Evolutionary conservation across 768 basidiomycete genomes (phyloP).

Genomic region (Hygrocybe coccinea): DNA sequence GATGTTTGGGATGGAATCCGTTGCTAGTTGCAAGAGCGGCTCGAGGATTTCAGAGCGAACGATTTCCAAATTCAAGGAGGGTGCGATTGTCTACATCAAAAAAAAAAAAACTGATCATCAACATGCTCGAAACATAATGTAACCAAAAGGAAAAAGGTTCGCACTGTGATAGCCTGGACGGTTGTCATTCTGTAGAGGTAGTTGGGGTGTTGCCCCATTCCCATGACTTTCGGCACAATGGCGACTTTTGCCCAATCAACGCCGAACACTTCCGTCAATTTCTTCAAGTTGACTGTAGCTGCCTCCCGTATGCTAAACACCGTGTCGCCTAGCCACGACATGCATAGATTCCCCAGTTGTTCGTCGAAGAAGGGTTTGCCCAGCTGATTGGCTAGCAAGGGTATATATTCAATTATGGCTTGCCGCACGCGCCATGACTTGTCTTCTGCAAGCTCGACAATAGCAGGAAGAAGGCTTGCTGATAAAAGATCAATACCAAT

Average conservation of each 20-base stretch:
- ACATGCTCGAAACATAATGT: conserved; percentile 6
- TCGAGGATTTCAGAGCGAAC: conserved; percentile 80
- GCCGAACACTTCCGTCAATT: conserved; percentile 96
- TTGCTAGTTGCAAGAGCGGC: conserved; percentile 73
- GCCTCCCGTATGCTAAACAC: conserved; percentile 98
- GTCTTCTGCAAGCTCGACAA: conserved; percentile 96
- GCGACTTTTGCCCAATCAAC: conserved; percentile 93
- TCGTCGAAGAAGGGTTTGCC: conserved; percentile 98
- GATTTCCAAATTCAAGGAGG: conserved; percentile 80
- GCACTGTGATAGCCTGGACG: conserved; percentile 93
- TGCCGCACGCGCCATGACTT: conserved; percentile 99
- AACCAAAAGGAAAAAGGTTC: conserved; percentile 29
- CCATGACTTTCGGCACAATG: conserved; percentile 95
- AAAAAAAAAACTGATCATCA: conserved; percentile 5
- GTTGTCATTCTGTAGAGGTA: conserved; percentile 99
- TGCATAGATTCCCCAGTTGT: conserved; percentile 92
- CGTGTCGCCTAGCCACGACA: conserved; percentile 98
- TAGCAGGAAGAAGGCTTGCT: conserved; percentile 93
- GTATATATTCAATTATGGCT: conserved; percentile 99
- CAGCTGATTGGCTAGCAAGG: conserved; percentile 96
- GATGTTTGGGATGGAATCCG: conserved; percentile 96
- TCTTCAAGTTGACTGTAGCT: conserved; percentile 95
- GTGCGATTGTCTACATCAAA: conserved; percentile 97
- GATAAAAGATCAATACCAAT: conserved; percentile 95
- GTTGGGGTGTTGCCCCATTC: conserved; percentile 95